Evolutionary conservation across 2,329 filamentous ascomycete species (phyloP).

Genomic region (Colletotrichum tamarilloi): DNA sequence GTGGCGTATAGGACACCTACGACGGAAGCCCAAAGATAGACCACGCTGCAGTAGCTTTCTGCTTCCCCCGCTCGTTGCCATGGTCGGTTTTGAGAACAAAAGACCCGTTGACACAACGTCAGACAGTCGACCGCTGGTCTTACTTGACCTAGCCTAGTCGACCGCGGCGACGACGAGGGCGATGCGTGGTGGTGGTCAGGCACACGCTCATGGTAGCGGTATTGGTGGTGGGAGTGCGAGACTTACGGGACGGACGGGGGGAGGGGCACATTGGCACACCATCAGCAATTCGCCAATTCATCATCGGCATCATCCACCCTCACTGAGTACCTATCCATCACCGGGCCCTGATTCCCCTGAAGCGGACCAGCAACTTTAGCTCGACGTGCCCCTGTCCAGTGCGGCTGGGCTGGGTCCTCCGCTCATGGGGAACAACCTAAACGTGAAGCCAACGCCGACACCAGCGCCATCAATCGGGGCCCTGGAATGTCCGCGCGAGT

Average conservation of each 20-base stretch:
- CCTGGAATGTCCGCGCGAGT: conserved; percentile 7
- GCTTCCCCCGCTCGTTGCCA: conserved; percentile 10
- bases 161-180: background rate
- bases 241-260: conserved; percentile 2
- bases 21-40: background rate
- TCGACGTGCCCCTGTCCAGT: conserved; percentile 22
- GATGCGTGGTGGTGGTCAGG: background rate
- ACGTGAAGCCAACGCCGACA: conserved; percentile 1
- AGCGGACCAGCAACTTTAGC: conserved; percentile 18
- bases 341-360: conserved; percentile 28
- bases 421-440: too few relatives aligned
- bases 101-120: conserved; percentile 20
- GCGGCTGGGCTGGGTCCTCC: conserved; percentile 23
- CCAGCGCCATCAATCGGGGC: background rate
- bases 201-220: background rate
- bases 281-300: conserved; percentile 30
- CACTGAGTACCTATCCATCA: background rate
- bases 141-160: conserved; percentile 26
- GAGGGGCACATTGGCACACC: conserved; percentile 15
- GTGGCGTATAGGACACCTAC: conserved; percentile 9
- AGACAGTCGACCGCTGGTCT: background rate
- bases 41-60: background rate
- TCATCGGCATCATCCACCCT: conserved; percentile 15
- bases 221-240: conserved; percentile 1
- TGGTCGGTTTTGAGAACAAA: conserved; percentile 10